Base-by-base conservation (phyloP, 768 basidiomycete genomes). In the Naganishia friedmannii region DNA sequence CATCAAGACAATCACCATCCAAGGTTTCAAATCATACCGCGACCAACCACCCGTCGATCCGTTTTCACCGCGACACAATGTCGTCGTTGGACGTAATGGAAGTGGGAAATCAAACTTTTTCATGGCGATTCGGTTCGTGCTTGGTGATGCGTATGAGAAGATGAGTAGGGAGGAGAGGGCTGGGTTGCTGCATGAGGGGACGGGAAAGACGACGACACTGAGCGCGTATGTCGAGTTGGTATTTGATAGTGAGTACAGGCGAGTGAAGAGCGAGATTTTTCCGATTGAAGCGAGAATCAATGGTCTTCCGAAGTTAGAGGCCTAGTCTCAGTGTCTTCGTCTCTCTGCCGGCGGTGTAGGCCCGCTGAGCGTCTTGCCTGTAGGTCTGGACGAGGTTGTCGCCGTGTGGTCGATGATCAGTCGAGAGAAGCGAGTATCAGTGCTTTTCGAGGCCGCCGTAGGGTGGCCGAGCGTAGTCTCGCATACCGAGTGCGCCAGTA, bases 101-200 rank as follows among this genome's bases (percentile, higher is more conserved):
- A 92, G 91, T 7, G 96, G 96, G 63, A 99, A 99, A 85, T 93
- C 91, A 77, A 99, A 98, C 80, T 98, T 99, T 85, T 99, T 99
- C 81, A 89, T 91, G 91, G 93, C 95, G 26, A 97, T 98, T 77
- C 91, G 95, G 10, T 99, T 99, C 76, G 96, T 98, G 15, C 85
- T 99, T 19, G 94, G 93, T 3, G 96, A 99, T 83, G 93, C 94
- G 21, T 98, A 98, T 75, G 94, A 93, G 0, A 93, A 92, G 31
- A 91, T 98, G 88, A 88, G 89, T 15, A 85, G 91, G 48, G 93
- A 97, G 77, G 96, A 97, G 80, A 87, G 95, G 29, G 91, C 92
- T 75, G 85, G 90, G 0, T 86, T 98, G n/a, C 84, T 99, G 4
- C 94, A 98, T 76, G 95, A 97, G 79, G 95, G 95, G 32, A 88